phyloP scores from a whole-genome alignment of 768 basidiomycete genomes.

The Calocybe cyanea region DNA sequence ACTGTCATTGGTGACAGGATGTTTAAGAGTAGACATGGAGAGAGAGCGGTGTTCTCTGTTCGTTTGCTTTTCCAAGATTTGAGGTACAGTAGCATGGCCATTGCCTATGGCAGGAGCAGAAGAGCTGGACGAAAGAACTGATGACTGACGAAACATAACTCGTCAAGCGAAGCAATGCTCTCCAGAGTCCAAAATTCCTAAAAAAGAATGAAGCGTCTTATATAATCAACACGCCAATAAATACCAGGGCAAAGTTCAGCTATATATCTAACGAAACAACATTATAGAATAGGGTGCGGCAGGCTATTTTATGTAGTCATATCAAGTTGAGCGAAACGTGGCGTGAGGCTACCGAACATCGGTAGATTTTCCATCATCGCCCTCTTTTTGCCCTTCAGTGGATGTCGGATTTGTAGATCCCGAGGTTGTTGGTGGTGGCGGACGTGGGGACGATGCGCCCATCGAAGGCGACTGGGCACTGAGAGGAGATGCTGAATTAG shows the following conservation, averaged over 20 bases:
- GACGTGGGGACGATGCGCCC: slow-evolving; percentile 24
- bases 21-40: slow-evolving; percentile 19
- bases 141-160: slow-evolving; percentile 23
- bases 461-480: slow-evolving; percentile 32
- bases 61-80: slow-evolving; percentile 13
- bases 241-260: neutral
- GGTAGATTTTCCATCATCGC: slow-evolving; percentile 29
- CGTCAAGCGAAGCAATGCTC: no score
- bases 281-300: slow-evolving; percentile 10
- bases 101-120: slow-evolving; percentile 20
- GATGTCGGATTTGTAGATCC: slow-evolving; percentile 17
- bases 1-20: slow-evolving; percentile 16
- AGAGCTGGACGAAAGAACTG: slow-evolving; percentile 16
- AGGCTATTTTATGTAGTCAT: slow-evolving; percentile 13
- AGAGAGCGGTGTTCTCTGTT: slow-evolving; percentile 4
- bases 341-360: slow-evolving; percentile 22
- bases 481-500: slow-evolving; percentile 51
- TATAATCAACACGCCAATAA: slow-evolving; percentile 8
- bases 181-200: no score
- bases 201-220: slow-evolving; percentile 10
- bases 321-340: neutral
- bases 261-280: slow-evolving; percentile 7
- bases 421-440: slow-evolving; percentile 28
- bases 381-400: slow-evolving; percentile 31
- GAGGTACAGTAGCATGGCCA: slow-evolving; percentile 17